These are phyloP conservation scores for Globisporangium middletonii DNA, from an alignment of 352 stramenopile species.

Conservation along the genomic window DNA sequence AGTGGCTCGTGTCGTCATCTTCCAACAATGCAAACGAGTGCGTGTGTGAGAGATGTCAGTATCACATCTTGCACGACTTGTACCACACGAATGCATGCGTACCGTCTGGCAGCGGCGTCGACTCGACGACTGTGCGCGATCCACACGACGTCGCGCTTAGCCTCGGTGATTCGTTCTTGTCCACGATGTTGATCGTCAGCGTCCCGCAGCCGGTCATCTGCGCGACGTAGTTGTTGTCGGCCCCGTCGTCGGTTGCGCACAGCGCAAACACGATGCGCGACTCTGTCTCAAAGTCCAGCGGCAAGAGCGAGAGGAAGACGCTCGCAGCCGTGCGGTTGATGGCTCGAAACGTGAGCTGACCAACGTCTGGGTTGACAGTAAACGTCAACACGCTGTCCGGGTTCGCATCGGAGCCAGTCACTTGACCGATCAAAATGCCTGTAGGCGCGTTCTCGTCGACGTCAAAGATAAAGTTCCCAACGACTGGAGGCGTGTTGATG, in stretches of 20 bases:
- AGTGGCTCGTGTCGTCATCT: slow-evolving; percentile 3
- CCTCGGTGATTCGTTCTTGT: slow-evolving; percentile 38
- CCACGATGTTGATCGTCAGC: slow-evolving; percentile 25
- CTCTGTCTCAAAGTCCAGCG: slow-evolving; percentile 34
- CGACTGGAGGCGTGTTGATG: neutral
- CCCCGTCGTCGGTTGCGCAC: slow-evolving; percentile 48
- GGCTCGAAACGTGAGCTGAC: slow-evolving; percentile 21
- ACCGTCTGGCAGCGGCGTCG: slow-evolving; percentile 6
- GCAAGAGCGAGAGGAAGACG: slow-evolving; percentile 22
- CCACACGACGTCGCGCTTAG: slow-evolving; percentile 10
- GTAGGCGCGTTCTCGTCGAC: slow-evolving; percentile 4
- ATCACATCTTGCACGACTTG: neutral
- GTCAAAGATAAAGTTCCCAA: slow-evolving; percentile 6
- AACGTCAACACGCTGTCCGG: slow-evolving; percentile 36
- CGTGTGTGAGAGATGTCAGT: neutral
- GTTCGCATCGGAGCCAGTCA: slow-evolving; percentile 28
- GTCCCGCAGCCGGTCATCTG: slow-evolving; percentile 41
- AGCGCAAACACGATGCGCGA: slow-evolving; percentile 24
- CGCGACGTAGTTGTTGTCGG: slow-evolving; percentile 29
- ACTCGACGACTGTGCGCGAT: neutral
- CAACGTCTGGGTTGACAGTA: slow-evolving; percentile 22
- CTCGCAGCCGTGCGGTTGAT: slow-evolving; percentile 19
- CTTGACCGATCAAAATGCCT: slow-evolving; percentile 26
- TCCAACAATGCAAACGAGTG: neutral
- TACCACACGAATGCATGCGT: neutral